Base-by-base conservation (phyloP, 768 basidiomycete species). In the Phanerochaete sordida region DNA sequence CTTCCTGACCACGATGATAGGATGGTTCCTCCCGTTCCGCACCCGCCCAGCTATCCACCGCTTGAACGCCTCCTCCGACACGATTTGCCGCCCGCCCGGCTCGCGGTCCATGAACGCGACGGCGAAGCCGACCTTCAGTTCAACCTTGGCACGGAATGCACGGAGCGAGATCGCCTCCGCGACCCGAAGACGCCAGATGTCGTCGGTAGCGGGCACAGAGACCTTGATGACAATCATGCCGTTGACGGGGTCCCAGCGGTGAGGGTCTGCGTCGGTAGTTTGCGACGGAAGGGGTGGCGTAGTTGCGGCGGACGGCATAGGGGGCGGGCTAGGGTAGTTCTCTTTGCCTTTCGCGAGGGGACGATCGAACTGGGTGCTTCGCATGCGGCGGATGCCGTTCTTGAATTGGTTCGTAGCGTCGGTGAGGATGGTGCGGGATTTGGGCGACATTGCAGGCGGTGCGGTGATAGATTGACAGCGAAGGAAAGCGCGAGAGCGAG, bases 141-240 rank as follows among this genome's bases (percentile, higher is more conserved):
- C 62, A 31, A 77, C 75, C 54, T 52, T 70, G 23, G 68, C 67
- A 3, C 68, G 67, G 59, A 77, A 75, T 39, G 60, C 62, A n/a
- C 55, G 62, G 43, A 77, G 72, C 44, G 53, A 58, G 56, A 72
- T 64, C 56, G 68, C 62, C 49, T 69, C 69, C 21, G 76, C 68
- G 23, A 76, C 74, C 44, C 69, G 70, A 48, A 77, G 60, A 63
- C 66, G 73, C 77, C 76, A 77, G 56, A 75, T 69, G 59, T 77
- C 77, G 59, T 77, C 72, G 35, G 71, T 76, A 37, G 69, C 67
- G 35, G 75, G 75, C 9, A 77, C 74, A 46, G 73, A 72, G 13
- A 77, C 74, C 63, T 77, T 77, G 68, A 77, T 65, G 57, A 75
- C 39, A 52, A 77, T 77, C 62, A 64, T 66, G 3, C 73, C 75